Evolutionary conservation across 176 grass and related monocot species (phyloP).

Genomic region (Zoysia japonica): DNA sequence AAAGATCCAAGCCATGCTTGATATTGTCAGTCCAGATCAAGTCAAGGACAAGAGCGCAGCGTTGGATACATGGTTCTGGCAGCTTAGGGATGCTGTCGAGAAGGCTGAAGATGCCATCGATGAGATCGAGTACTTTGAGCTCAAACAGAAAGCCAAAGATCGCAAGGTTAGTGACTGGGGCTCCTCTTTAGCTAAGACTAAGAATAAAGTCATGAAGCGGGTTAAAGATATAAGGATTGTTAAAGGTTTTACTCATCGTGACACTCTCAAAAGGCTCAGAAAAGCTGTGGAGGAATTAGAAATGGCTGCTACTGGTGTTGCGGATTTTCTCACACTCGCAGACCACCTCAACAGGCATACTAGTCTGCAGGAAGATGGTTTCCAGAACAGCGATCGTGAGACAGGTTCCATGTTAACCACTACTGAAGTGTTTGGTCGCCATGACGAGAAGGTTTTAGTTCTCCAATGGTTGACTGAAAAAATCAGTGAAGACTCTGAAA

Average conservation of each 20-base stretch:
- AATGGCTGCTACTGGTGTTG: background rate
- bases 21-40: conserved; percentile 15
- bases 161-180: conserved; percentile 36
- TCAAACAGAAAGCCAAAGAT: conserved; percentile 36
- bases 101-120: conserved; percentile 45
- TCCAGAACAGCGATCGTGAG: background rate
- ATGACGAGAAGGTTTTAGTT: background rate
- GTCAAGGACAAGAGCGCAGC: background rate
- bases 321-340: background rate
- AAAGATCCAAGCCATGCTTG: conserved; percentile 27
- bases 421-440: background rate
- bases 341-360: too few species aligned
- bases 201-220: conserved; percentile 27
- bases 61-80: conserved; percentile 41
- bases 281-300: conserved; percentile 41
- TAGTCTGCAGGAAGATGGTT: too few species aligned
- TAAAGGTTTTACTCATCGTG: conserved; percentile 19
- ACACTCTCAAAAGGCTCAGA: conserved; percentile 30
- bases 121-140: conserved; percentile 47
- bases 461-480: background rate
- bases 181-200: conserved; percentile 24
- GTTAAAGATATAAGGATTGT: conserved; percentile 1
- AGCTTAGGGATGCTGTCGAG: conserved; percentile 39
- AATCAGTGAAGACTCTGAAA: background rate
- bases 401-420: conserved; percentile 35